These are phyloP conservation scores for Apophysomyces elegans DNA, from an alignment of 371 early-diverging fungal species.

Conservation along the genomic window DNA sequence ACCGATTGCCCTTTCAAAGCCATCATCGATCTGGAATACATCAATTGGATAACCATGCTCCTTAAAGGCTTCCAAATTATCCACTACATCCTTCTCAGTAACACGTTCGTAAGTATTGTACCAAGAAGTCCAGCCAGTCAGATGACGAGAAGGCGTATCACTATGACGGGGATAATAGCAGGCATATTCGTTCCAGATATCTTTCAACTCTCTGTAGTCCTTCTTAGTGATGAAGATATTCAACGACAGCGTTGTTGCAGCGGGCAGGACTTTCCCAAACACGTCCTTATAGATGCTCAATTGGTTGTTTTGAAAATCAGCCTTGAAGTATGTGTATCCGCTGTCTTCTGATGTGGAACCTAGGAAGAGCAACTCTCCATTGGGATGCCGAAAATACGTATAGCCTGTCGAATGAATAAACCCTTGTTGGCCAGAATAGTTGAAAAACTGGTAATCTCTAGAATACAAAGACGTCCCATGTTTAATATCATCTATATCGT, in stretches of 20 bases:
- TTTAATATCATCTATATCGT: constrained; percentile 10
- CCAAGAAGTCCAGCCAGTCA: constrained; percentile 54
- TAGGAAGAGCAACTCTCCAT: constrained; percentile 25
- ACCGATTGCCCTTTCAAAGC: constrained; percentile 42
- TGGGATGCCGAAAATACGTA: constrained; percentile 36
- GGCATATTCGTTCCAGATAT: constrained; percentile 43
- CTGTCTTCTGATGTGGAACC: constrained; percentile 47
- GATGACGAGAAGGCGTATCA: constrained; percentile 25
- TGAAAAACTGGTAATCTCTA: constrained; percentile 39
- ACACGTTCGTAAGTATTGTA: constrained; percentile 51
- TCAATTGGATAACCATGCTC: constrained; percentile 39
- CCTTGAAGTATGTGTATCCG: constrained; percentile 48
- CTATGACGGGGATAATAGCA: constrained; percentile 24
- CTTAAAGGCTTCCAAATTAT: constrained; percentile 33
- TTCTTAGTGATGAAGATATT: constrained; percentile 23
- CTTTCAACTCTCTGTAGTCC: constrained; percentile 21
- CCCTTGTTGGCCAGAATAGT: constrained; percentile 42
- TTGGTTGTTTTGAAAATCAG: constrained; percentile 26
- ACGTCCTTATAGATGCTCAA: constrained; percentile 46
- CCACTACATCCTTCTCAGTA: constrained; percentile 41
- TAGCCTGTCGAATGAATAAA: constrained; percentile 42
- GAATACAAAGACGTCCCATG: constrained; percentile 1
- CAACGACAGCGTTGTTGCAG: constrained; percentile 14
- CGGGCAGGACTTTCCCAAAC: constrained; percentile 25
- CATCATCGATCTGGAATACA: constrained; percentile 57